Evolutionary conservation across 1,284 basidiomycete genomes (phyloP).

Genomic region (Boletus sp.): DNA sequence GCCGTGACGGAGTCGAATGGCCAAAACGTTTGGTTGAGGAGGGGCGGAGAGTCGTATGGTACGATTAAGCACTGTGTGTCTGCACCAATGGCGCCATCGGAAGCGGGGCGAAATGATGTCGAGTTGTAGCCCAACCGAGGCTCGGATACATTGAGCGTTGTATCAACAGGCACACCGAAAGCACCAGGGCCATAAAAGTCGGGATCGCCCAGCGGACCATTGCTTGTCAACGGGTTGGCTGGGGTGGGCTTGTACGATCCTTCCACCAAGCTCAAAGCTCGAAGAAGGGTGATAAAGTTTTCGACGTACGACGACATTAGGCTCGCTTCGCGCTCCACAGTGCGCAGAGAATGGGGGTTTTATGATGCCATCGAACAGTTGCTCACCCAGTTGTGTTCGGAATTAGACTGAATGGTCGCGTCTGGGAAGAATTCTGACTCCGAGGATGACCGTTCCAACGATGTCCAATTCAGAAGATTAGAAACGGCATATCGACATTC

Average conservation of each 20-base stretch:
- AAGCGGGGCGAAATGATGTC: conserved; percentile 1
- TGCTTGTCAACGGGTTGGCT: background rate
- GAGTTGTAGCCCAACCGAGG: background rate
- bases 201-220: background rate
- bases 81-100: background rate
- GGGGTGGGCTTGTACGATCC: conserved; percentile 28
- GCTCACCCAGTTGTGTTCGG: conserved; percentile 3
- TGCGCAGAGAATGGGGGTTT: background rate
- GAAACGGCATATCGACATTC: too few species aligned
- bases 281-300: conserved; percentile 21
- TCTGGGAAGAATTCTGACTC: too few species aligned
- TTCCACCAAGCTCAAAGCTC: conserved; percentile 23
- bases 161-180: background rate
- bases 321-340: background rate
- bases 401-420: background rate
- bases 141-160: conserved; percentile 10
- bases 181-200: background rate
- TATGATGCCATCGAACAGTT: background rate
- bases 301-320: conserved; percentile 18
- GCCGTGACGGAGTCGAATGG: conserved; percentile 24
- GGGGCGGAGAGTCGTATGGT: conserved; percentile 19
- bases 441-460: too few species aligned
- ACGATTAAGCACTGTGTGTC: conserved; percentile 10
- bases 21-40: conserved; percentile 17
- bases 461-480: too few species aligned